Conservation (phyloP, 768 basidiomycete genomes). For the Hemileccinum rubropunctum region DNA sequence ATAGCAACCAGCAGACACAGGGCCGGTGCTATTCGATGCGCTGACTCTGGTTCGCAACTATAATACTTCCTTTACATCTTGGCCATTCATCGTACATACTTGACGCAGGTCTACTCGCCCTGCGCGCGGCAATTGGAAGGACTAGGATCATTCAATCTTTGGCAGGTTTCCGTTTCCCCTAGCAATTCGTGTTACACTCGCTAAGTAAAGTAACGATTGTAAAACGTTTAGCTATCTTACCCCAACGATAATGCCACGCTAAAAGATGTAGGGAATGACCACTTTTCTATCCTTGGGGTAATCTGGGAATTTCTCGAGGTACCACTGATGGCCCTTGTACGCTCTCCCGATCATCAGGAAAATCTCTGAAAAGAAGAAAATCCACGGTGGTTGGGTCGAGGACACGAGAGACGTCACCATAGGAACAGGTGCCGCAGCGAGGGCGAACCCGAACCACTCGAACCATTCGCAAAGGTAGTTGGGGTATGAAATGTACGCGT, state of each 20-base stretch:
- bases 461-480: slow-evolving; percentile 96
- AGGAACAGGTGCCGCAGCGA: slow-evolving; percentile 63
- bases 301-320: slow-evolving; percentile 70
- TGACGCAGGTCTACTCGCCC: no score
- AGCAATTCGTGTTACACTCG: no score
- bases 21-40: no score
- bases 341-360: slow-evolving; percentile 80
- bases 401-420: slow-evolving; percentile 31
- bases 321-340: slow-evolving; percentile 83
- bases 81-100: no score
- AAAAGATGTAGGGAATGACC: slow-evolving; percentile 79
- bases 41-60: no score
- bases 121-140: no score
- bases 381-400: slow-evolving; percentile 65
- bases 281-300: slow-evolving; percentile 78
- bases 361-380: slow-evolving; percentile 75
- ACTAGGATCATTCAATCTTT: no score
- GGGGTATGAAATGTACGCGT: slow-evolving; percentile 79
- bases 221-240: neutral
- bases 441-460: slow-evolving; percentile 88
- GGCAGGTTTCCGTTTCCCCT: no score
- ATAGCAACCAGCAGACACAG: no score
- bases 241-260: neutral
- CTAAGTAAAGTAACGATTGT: no score
- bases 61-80: no score